These are phyloP conservation scores for Claviceps paspali DNA, from an alignment of 2,329 filamentous ascomycete genomes.

Conservation along the genomic window DNA sequence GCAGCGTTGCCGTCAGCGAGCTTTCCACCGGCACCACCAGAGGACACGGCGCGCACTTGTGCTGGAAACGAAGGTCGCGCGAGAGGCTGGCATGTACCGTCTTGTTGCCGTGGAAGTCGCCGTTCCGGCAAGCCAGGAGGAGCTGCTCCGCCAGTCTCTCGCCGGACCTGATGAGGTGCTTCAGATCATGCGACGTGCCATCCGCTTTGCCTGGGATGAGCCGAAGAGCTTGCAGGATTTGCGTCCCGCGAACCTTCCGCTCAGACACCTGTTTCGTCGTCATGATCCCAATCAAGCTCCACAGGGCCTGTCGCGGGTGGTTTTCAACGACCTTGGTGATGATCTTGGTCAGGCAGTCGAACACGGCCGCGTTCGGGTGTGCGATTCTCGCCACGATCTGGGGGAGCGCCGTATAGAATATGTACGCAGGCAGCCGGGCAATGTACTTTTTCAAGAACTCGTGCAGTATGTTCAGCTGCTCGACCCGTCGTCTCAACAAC, in stretches of 20 bases:
- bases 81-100: constrained; percentile 57
- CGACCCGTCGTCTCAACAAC: constrained; percentile 40
- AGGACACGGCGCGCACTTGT: constrained; percentile 66
- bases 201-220: constrained; percentile 35
- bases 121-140: constrained; percentile 64
- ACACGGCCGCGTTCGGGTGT: constrained; percentile 66
- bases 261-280: constrained; percentile 60
- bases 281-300: constrained; percentile 77
- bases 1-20: constrained; percentile 69
- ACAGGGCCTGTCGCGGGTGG: constrained; percentile 85
- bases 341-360: constrained; percentile 60
- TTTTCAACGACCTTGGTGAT: constrained; percentile 72
- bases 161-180: constrained; percentile 56
- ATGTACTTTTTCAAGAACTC: constrained; percentile 68
- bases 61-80: constrained; percentile 68
- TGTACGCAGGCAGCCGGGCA: constrained; percentile 52
- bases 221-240: constrained; percentile 36
- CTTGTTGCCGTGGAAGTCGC: constrained; percentile 53
- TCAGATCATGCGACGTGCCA: constrained; percentile 43
- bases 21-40: constrained; percentile 82
- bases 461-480: constrained; percentile 55
- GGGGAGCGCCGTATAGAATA: constrained; percentile 70
- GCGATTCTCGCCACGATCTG: constrained; percentile 94
- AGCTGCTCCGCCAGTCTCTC: constrained; percentile 75
- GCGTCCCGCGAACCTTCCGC: constrained; percentile 38